These are phyloP conservation scores for Cladosporium sp. DNA, from an alignment of 2,329 filamentous ascomycete genomes.

Conservation along the genomic window DNA sequence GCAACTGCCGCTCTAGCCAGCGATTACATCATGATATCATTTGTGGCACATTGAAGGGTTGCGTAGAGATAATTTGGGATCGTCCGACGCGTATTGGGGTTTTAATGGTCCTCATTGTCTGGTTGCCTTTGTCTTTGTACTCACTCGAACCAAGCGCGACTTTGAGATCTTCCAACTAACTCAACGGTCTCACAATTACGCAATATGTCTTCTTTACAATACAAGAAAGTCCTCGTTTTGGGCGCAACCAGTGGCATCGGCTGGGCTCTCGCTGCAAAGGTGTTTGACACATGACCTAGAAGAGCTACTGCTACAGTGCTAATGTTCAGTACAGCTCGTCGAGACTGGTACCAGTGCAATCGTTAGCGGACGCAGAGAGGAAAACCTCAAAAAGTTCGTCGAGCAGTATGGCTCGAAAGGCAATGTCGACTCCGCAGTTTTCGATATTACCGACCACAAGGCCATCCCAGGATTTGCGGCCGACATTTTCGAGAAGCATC, in stretches of 20 bases:
- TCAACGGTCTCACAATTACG: not conserved
- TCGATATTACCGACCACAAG: constrained; percentile 56
- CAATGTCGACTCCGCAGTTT: constrained; percentile 48
- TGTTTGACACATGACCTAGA: not conserved
- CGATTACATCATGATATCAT: constrained; percentile 16
- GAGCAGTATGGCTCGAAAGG: constrained; percentile 47
- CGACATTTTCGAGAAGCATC: constrained; percentile 47
- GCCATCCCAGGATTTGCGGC: constrained; percentile 50
- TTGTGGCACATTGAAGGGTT: not conserved
- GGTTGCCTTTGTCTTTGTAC: not conserved
- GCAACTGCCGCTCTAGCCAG: constrained; percentile 8
- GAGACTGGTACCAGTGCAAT: constrained; percentile 52
- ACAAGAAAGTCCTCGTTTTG: constrained; percentile 57
- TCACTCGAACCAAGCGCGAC: not conserved
- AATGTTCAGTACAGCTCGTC: constrained; percentile 39
- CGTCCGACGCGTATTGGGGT: not conserved
- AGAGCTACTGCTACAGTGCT: not conserved
- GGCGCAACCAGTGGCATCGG: constrained; percentile 58
- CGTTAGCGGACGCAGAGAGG: constrained; percentile 54
- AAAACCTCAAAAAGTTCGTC: constrained; percentile 54
- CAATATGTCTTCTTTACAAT: constrained; percentile 40
- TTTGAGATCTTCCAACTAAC: not conserved
- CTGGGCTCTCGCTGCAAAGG: constrained; percentile 51
- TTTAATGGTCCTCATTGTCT: not conserved
- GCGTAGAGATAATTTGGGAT: not conserved